A percentile compares a stretch with the other conserved stretches of the same genome.
These are phyloP conservation scores for Pseudogymnoascus sp. DNA, from an alignment of 2,329 filamentous ascomycete genomes.

Conservation along the genomic window DNA sequence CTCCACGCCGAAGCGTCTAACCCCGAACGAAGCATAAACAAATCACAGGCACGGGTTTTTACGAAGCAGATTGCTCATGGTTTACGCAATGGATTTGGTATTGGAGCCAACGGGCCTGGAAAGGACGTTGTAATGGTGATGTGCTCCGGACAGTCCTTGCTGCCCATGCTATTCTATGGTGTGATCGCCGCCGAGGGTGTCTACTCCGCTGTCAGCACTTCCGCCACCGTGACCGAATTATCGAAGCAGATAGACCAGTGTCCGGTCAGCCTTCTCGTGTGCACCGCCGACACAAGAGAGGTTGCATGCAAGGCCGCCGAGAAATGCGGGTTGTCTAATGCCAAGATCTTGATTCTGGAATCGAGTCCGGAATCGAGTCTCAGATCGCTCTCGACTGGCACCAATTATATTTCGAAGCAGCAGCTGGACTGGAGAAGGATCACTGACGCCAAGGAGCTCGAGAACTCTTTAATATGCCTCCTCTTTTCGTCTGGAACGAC, in stretches of 20 bases:
- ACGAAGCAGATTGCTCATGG: constrained; percentile 48
- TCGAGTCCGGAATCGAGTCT: constrained; percentile 38
- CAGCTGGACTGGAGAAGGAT: constrained; percentile 55
- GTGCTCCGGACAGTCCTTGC: constrained; percentile 48
- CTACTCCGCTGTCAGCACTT: constrained; percentile 70
- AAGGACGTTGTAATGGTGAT: constrained; percentile 50
- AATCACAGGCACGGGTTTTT: constrained; percentile 40
- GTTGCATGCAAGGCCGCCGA: constrained; percentile 47
- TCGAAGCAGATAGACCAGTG: constrained; percentile 67
- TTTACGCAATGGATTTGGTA: constrained; percentile 45
- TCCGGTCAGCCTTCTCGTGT: constrained; percentile 59
- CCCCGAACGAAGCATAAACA: constrained; percentile 47
- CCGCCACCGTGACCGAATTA: constrained; percentile 62
- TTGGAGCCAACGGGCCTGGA: constrained; percentile 42
- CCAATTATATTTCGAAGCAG: constrained; percentile 35
- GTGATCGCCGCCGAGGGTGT: constrained; percentile 70
- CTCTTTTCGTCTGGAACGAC: constrained; percentile 79
- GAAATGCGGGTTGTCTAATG: constrained; percentile 45
- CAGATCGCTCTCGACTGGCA: constrained; percentile 57
- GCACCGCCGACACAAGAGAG: constrained; percentile 56
- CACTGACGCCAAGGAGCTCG: constrained; percentile 44
- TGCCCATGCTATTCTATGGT: constrained; percentile 63
- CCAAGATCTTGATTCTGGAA: constrained; percentile 60
- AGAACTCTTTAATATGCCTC: constrained; percentile 52
- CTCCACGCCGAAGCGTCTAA: constrained; percentile 52